phyloP scores from a whole-genome alignment of 805 yeast genomes.

The Starmerella geochares region DNA sequence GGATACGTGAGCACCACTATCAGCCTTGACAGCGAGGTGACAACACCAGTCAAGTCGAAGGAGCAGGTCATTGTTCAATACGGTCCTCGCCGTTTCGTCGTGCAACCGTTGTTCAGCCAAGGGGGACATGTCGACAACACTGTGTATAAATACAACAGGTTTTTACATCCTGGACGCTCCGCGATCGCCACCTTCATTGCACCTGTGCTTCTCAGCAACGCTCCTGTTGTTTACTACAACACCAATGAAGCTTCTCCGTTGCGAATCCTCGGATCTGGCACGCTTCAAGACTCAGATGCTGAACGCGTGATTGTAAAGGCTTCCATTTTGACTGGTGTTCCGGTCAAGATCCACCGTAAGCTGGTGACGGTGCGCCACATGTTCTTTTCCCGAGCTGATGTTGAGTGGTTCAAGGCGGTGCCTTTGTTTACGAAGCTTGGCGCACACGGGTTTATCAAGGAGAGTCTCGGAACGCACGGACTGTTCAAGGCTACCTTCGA shows the following conservation, averaged over 20 bases:
- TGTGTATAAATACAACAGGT: slow-evolving; percentile 78
- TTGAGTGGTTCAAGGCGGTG: slow-evolving; percentile 77
- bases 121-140: slow-evolving; percentile 63
- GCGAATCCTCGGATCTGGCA: slow-evolving; percentile 76
- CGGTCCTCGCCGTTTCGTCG: slow-evolving; percentile 79
- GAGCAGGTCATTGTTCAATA: slow-evolving; percentile 77
- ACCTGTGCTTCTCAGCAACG: slow-evolving; percentile 70
- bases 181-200: slow-evolving; percentile 79
- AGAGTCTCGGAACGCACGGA: slow-evolving; percentile 95
- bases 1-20: slow-evolving; percentile 74
- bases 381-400: slow-evolving; percentile 90
- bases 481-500: slow-evolving; percentile 94
- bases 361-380: slow-evolving; percentile 90
- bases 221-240: slow-evolving; percentile 35
- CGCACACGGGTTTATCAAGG: slow-evolving; percentile 87
- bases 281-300: slow-evolving; percentile 77
- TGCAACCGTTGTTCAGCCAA: slow-evolving; percentile 75
- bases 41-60: slow-evolving; percentile 73
- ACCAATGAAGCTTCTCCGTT: slow-evolving; percentile 14
- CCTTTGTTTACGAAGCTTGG: slow-evolving; percentile 91
- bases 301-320: slow-evolving; percentile 79
- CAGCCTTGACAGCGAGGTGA: slow-evolving; percentile 82
- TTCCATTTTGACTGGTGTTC: slow-evolving; percentile 83
- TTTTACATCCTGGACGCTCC: slow-evolving; percentile 63
- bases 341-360: slow-evolving; percentile 85